Evolutionary conservation across 2,329 filamentous ascomycete species (phyloP), one percentile per base, ranked within the genome.

Genomic region (Clarireedia paspali): DNA sequence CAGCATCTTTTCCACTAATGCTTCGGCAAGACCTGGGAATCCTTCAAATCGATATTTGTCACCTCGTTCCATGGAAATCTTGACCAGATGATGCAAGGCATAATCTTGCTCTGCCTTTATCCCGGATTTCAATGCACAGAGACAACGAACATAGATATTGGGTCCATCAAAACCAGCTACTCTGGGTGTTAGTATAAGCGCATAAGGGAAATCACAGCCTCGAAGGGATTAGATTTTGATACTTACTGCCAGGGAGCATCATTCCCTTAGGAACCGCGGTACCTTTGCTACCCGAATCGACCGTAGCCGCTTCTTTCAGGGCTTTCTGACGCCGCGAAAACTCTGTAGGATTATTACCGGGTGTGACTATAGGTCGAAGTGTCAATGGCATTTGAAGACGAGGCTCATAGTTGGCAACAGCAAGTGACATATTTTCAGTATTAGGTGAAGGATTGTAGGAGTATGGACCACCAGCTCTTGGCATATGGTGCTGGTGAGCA

Each of bases 11-110:
- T 91, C 87, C 55, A 95, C 84, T 9, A 99, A 78, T 3, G 89
- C 88, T 70, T 97, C 94, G 0, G 90, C 89, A 27, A 99, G 78
- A 9, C 89, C 86, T 1, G 89, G 87, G 64, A 96, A 97, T 5
- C 89, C 88, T 64, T 95, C 91, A 63, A 97, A 96, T 59, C 89
- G 88, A 73, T 95, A 96, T 71, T 96, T 96, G 69, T 97, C 94
- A 47, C 92, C 92, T 45, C 91, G 83, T 70, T 97, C 91, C 67
- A 87, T 94, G 0, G 91, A 96, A 27, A 97, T 96, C 69, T 96
- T 95, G 58, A 97, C 91, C 4, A 97, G 75, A 66, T 97, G 92
- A 65, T 95, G 90, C 10, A 97, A 76, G 0, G 91, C 92, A 72
- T 95, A 97, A n/a, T 89, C 85, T 65, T 96, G 88, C 68, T 99